These are phyloP conservation scores for Aphanomyces stellatus DNA, from an alignment of 352 stramenopile genomes.

Conservation along the genomic window DNA sequence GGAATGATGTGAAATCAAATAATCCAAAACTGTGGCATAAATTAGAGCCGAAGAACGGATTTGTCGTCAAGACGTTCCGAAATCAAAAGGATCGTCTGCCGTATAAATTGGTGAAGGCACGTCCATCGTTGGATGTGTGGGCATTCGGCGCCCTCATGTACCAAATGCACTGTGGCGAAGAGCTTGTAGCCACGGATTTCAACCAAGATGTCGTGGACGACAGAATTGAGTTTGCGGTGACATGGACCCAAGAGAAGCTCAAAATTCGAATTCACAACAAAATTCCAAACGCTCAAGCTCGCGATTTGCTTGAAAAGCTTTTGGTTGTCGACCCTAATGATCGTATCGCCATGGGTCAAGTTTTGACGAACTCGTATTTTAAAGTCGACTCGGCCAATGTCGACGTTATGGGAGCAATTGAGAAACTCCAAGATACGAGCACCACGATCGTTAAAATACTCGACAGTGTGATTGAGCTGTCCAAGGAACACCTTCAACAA, in stretches of 20 bases:
- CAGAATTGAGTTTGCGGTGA: neutral
- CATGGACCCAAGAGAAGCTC: constrained; percentile 17
- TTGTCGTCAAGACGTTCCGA: neutral
- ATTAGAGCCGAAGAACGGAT: neutral
- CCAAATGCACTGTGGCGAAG: constrained; percentile 4
- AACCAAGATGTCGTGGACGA: constrained; percentile 11
- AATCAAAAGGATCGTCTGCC: neutral
- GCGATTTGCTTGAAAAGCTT: no score
- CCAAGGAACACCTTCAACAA: no score
- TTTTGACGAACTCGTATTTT: no score
- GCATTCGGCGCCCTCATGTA: constrained; percentile 19
- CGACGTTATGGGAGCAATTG: no score
- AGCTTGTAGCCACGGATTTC: neutral
- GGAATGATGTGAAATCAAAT: constrained; percentile 23
- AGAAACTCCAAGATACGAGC: no score
- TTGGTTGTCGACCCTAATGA: no score
- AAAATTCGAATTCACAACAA: no score
- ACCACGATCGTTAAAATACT: no score
- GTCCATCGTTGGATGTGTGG: constrained; percentile 18
- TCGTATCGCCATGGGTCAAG: no score
- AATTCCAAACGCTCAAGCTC: no score
- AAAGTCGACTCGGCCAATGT: no score
- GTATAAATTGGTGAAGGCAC: constrained; percentile 6
- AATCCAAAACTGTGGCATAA: neutral
- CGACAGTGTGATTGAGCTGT: no score